Evolutionary conservation across 108 stramenopile genomes (phyloP), one percentile per base, ranked within the genome.

Genomic region (Poteriospumella lacustris): DNA sequence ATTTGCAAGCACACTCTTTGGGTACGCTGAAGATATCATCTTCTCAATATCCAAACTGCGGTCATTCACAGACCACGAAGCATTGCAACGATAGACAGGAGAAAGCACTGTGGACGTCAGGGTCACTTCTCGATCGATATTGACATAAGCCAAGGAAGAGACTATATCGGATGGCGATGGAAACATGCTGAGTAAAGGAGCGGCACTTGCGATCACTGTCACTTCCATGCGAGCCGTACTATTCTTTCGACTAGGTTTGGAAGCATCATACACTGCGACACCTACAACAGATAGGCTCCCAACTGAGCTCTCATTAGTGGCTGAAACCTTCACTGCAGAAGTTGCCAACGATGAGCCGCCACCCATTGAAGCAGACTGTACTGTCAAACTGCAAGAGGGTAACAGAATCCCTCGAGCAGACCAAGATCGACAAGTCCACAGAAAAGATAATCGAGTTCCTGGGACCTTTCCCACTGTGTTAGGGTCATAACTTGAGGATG

Each of bases 261-360:
- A n/a, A n/a, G n/a, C n/a, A n/a, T n/a, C n/a, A n/a, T n/a, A n/a
- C n/a, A 52, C 47, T 52, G 47, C 19, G 47, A 52, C 47, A 52
- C 47, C 47, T 52, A 52, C 47, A 52, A 52, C 47, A 52, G 47
- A 52, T 52, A 52, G 9, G 47, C 9, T 52, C 47, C 47, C 47
- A 52, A 52, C 47, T 52, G 47, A 52, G 47, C 47, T 52, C 47
- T 52, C 47, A 52, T 52, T 52, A 52, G 47, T 52, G 47, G 47
- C 47, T 52, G n/a, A n/a, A n/a, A n/a, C n/a, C n/a, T n/a, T n/a
- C n/a, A 52, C 47, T 52, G 47, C 47, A 19, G 47, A 52, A 52
- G 47, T 52, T 52, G 47, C 47, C 19, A 52, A 52, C 47, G 9
- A 52, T 52, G 47, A 19, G 15, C 19, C 47, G 19, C 47, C 47